phyloP scores from a whole-genome alignment of 805 yeast species.

The Torulaspora franciscae region DNA sequence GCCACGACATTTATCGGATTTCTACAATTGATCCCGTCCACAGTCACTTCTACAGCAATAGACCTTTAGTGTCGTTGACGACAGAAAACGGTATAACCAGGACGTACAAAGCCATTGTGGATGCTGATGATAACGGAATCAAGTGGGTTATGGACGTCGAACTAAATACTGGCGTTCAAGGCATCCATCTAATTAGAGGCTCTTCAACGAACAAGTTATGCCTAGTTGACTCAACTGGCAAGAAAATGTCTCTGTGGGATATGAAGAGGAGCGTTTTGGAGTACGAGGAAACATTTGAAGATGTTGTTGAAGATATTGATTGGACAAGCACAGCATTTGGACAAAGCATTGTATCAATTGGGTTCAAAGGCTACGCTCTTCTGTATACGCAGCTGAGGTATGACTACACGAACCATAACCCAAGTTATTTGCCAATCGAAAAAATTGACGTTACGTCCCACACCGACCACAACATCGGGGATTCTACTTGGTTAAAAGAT shows the following conservation, averaged over 20 bases:
- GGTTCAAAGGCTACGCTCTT: constrained; percentile 58
- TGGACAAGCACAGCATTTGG: constrained; percentile 72
- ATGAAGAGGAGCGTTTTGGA: constrained; percentile 61
- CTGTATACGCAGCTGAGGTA: constrained; percentile 78
- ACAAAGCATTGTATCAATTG: constrained; percentile 75
- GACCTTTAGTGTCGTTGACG: constrained; percentile 52
- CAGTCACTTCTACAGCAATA: constrained; percentile 32
- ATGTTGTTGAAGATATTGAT: constrained; percentile 63
- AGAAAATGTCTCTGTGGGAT: constrained; percentile 73
- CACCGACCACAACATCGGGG: constrained; percentile 81
- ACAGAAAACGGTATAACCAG: constrained; percentile 47
- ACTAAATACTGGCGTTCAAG: constrained; percentile 51
- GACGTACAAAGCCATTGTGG: constrained; percentile 43
- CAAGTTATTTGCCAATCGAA: constrained; percentile 73
- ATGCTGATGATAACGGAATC: constrained; percentile 27
- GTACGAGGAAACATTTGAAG: constrained; percentile 43
- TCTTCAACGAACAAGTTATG: constrained; percentile 76
- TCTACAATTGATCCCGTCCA: constrained; percentile 65
- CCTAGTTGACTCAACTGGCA: constrained; percentile 52
- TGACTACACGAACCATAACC: constrained; percentile 78
- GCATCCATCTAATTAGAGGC: constrained; percentile 57
- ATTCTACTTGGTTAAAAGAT: constrained; percentile 77
- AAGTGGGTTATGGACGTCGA: constrained; percentile 50
- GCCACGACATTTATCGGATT: constrained; percentile 40
- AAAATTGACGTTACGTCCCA: constrained; percentile 62